Evolutionary conservation across 768 basidiomycete genomes (phyloP), one percentile per base, ranked within the genome.

Genomic region (Pleurotus ostreatus): DNA sequence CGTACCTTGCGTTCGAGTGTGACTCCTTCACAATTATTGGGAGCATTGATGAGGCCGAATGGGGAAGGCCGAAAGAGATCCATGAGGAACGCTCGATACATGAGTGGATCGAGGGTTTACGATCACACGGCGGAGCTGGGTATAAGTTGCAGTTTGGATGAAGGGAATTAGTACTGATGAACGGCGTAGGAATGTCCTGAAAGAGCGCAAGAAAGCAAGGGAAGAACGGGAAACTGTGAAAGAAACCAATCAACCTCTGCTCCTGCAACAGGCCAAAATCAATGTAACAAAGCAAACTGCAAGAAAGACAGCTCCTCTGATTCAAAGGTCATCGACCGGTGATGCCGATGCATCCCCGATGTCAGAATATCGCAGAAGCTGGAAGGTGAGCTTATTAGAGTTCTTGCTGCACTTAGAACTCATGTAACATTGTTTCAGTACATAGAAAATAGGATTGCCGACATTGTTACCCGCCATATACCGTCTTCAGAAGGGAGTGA

Each of bases 111-210:
- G 62, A 75, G 6, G 85, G 83, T n/a, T 67, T 88, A 47, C 76
- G 74, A 53, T 66, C 75, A 45, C 73, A 76, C 38, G 85, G 84
- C 37, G 83, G 85, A 45, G 82, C 74, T 59, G 85, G 85, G 86
- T 87, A 65, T 68, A 82, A 74, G 44, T 20, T 25, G 48, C 43
- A 18, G 11, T 55, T 57, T 60, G 11, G 6, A 22, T 49, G 55
- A 22, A 0, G 46, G 44, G 30, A 39, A 49, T 49, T 25, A 0
- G 25, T 40, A 54, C 49, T 22, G 34, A 48, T 51, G 13, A 26
- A 57, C 39, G 55, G 13, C 12, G 30, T 12, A 80, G 76, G 26
- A 79, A 80, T 57, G 58, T 77, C 23, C 65, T 79, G 43, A 84
- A 77, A 70, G 61, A 80, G 38, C 70, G 70, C 56, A 80, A 78